Evolutionary conservation across 73 alveolate species (phyloP), one percentile per base, ranked within the genome.

Genomic region (Paramecium primaurelia): DNA sequence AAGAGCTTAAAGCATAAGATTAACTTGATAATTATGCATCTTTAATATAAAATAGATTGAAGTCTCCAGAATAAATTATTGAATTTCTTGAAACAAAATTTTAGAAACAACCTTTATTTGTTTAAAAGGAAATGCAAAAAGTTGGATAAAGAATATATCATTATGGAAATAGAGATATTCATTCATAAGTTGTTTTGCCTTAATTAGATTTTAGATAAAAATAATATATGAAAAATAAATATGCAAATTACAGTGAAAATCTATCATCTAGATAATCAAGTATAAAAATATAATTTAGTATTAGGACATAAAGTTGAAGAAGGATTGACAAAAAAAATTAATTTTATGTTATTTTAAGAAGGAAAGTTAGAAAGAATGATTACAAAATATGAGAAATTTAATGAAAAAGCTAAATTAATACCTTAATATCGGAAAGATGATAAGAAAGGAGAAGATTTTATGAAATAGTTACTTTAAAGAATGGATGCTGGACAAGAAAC

Each of bases 331-430:
- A 40, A 47, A 30, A 77, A 77, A 47, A 30, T 77, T 9, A 84
- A 45, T 49, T 84, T 40, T 25, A 30, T 84, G 47, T 58, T 84
- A 14, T 84, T 84, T 58, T 58, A 84, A 20, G 92, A 84, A 38
- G 85, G 86, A 14, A 84, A 84, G 30, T 18, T 84, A 34, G 92
- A 84, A 16, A 84, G 92, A 45, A 84, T 84, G 92, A 84, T 84
- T 3, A 84, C 36, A 0, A 84, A 84, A 12, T 84, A 42, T 84
- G 92, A 84, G 2, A 84, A 45, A 22, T 84, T 84, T 18, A 84
- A 37, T 42, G 59, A 84, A 58, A 84, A 84, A 36, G 86, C 92
- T 47, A 47, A 84, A 84, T 32, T 40, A 20, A 84, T 84, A 20
- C 92, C 92, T 1, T 14, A 34, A 51, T 84, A 84, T 58, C 12